A percentile compares a stretch with the other conserved stretches of the same genome.
These are phyloP conservation scores for Tuber indicum DNA, from an alignment of 495 filamentous ascomycete species.

Conservation along the genomic window DNA sequence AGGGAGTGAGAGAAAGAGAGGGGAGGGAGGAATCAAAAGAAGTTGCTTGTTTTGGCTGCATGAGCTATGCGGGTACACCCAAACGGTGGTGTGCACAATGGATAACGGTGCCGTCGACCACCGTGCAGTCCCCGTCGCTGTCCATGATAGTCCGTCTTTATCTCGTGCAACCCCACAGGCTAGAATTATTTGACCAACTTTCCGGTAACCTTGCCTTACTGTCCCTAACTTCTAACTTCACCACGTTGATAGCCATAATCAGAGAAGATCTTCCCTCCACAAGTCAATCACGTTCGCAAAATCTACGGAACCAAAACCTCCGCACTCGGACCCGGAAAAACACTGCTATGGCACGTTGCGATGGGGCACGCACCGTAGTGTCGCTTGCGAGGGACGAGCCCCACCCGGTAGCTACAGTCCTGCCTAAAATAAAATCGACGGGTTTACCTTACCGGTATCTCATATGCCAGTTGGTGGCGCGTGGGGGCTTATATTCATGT, in stretches of 20 bases:
- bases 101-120: background rate
- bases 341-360: background rate
- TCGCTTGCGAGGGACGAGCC: background rate
- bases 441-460: background rate
- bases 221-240: background rate
- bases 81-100: background rate
- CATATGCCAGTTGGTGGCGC: background rate
- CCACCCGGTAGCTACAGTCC: background rate
- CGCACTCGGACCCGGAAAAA: background rate
- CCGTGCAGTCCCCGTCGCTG: background rate
- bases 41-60: background rate
- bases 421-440: background rate
- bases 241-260: background rate
- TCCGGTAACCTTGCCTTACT: background rate
- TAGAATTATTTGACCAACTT: background rate
- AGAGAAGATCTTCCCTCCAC: background rate
- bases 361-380: background rate
- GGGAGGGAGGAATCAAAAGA: background rate
- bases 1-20: background rate
- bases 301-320: background rate
- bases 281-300: background rate
- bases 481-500: background rate
- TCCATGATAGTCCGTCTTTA: background rate
- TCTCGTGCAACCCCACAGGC: background rate
- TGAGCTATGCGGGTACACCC: background rate